Percentiles rank a stretch among this genome's conserved stretches.
Evolutionary conservation across 345 rosid genomes (phyloP).

Genomic region (Raphanus sativus): DNA sequence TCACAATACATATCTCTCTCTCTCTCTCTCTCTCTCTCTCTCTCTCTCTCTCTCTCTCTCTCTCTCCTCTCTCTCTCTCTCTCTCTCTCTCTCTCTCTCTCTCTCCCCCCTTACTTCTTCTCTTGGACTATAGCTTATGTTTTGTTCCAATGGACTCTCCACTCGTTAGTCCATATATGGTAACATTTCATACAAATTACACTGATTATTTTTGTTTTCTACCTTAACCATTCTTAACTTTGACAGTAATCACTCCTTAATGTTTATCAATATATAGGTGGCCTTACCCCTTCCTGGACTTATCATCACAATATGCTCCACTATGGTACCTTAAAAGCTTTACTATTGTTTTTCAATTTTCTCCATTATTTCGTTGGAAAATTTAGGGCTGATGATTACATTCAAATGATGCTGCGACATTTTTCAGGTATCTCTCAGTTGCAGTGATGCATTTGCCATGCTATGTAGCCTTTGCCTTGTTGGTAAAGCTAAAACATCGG

Average conservation of each 20-base stretch:
- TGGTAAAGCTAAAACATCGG: slow-evolving; percentile 68
- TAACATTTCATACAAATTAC: slow-evolving; percentile 28
- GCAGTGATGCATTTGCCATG: slow-evolving; percentile 91
- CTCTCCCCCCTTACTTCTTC: slow-evolving; percentile 91
- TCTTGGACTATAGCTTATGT: slow-evolving; percentile 81
- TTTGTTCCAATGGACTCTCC: slow-evolving; percentile 81
- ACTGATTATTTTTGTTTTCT: background rate
- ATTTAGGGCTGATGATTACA: background rate
- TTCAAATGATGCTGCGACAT: background rate
- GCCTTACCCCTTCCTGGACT: slow-evolving; percentile 96
- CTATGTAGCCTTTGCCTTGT: slow-evolving; percentile 61
- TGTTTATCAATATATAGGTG: slow-evolving; percentile 57
- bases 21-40: too few species aligned
- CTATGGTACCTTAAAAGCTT: slow-evolving; percentile 55
- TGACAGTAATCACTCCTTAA: background rate
- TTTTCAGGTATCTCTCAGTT: slow-evolving; percentile 77
- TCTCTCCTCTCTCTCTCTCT: too few species aligned
- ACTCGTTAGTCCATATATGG: slow-evolving; percentile 70
- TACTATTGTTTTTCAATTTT: background rate
- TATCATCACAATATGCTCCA: slow-evolving; percentile 83
- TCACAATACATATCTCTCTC: too few species aligned
- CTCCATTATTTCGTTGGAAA: background rate
- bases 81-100: too few species aligned
- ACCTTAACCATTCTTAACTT: slow-evolving; percentile 5
- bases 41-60: too few species aligned